phyloP scores from a whole-genome alignment of 2,329 filamentous ascomycete species.

The Talaromyces sp. region DNA sequence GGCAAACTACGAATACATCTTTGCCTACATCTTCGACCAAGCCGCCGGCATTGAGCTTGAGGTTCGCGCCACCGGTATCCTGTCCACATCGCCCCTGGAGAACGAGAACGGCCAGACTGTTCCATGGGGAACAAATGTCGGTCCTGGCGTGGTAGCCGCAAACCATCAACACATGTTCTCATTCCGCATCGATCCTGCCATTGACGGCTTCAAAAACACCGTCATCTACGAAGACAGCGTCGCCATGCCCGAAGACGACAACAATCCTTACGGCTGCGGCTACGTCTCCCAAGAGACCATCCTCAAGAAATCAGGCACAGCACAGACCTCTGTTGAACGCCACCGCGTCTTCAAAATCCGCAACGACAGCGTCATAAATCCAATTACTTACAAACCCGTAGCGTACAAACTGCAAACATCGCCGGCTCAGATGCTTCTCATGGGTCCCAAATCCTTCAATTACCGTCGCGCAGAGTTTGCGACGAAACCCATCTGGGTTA shows the following conservation, averaged over 20 bases:
- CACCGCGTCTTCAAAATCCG: constrained; percentile 58
- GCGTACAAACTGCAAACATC: constrained; percentile 55
- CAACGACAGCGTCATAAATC: constrained; percentile 52
- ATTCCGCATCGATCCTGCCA: constrained; percentile 58
- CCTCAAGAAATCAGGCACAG: constrained; percentile 48
- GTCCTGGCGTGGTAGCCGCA: constrained; percentile 63
- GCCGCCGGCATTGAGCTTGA: constrained; percentile 66
- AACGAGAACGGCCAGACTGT: constrained; percentile 57
- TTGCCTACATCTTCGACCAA: constrained; percentile 70
- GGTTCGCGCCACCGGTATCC: constrained; percentile 65
- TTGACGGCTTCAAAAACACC: constrained; percentile 55
- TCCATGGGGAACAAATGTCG: constrained; percentile 65
- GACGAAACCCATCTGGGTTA: constrained; percentile 56
- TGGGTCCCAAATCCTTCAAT: constrained; percentile 53
- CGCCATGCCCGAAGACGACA: constrained; percentile 54
- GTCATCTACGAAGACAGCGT: constrained; percentile 57
- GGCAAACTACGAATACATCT: constrained; percentile 70
- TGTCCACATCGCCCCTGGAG: constrained; percentile 65
- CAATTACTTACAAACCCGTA: constrained; percentile 52
- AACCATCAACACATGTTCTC: constrained; percentile 76
- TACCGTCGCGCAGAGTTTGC: constrained; percentile 53
- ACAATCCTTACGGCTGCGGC: constrained; percentile 57
- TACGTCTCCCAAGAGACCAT: constrained; percentile 50
- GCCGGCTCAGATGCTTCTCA: constrained; percentile 55
- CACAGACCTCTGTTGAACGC: constrained; percentile 48